Base-by-base conservation (phyloP, 2,329 filamentous ascomycete species). In the Podosphaera aphanis region DNA sequence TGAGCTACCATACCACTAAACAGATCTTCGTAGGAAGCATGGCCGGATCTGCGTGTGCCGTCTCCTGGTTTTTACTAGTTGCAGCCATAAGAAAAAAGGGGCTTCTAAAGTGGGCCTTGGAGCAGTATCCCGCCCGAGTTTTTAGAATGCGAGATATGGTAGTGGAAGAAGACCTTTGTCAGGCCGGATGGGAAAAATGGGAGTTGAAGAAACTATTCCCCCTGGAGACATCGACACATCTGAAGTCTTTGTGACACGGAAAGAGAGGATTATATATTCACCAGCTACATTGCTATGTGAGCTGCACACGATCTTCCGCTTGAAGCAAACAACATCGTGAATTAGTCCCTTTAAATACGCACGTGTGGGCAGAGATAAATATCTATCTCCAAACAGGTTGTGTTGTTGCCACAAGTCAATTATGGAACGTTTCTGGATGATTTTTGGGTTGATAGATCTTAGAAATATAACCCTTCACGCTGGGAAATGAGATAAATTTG, bases 171-270 rank as follows among this genome's bases (percentile, higher is more conserved):
- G 88, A 95, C 62, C 63, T 93, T 54, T 79, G 79, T 29, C 84
- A 93, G 64, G 79, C 85, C 37, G 90, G 90, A 2, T 98, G 88
- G 88, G 83, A 86, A 63, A 79, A 82, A 59, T 95, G 86, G 84
- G 78, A 88, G 53, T 56, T 55, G 35, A 61, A 61, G 21, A 58
- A 54, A 15, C 49, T 53, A 45, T 56, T 57, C 47, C 55, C 55
- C 25, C 64, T 59, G 50, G 59, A 55, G 35, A 62, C 44, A 13
- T 31, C 45, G 3, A 53, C 29, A 33, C 29, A 33, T 13, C 11
- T 33, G 29, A 33, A 33, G 2, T 33, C 29, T 33, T n/a, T 33
- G 10, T 33, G 13, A 33, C 4, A 33, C 8, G 8, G 29, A 11
- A 13, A 11, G 3, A 5, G 15, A 7, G 10, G 15, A 33, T 13